Percentiles rank a stretch among this genome's conserved stretches.
phyloP scores from a whole-genome alignment of 2,329 filamentous ascomycete genomes.

The Graphilbum fragrans region DNA sequence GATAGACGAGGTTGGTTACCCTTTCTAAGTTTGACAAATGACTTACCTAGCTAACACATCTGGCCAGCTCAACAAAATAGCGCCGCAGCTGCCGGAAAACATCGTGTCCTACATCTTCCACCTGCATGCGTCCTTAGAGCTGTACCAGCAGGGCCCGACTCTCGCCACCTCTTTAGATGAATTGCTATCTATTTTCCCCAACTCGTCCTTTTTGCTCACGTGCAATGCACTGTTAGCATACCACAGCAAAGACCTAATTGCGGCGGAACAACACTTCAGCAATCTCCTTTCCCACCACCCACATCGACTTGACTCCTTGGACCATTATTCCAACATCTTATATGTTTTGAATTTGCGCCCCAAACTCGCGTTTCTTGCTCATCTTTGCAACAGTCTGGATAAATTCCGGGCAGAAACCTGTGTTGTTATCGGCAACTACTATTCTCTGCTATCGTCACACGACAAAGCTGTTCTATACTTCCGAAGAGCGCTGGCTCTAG shows the following conservation, averaged over 20 bases:
- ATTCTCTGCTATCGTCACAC: conserved; percentile 84
- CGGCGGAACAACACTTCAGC: conserved; percentile 57
- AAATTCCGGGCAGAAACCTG: conserved; percentile 96
- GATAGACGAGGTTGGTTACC: conserved; percentile 62
- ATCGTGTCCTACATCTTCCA: conserved; percentile 93
- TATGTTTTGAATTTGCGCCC: conserved; percentile 84
- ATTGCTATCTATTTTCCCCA: conserved; percentile 74
- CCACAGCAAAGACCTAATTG: conserved; percentile 71
- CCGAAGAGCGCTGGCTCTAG: conserved; percentile 78
- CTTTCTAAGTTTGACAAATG: not conserved
- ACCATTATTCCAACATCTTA: conserved; percentile 94
- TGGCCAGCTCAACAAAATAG: conserved; percentile 63
- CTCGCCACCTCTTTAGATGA: conserved; percentile 66
- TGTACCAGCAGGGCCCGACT: conserved; percentile 72
- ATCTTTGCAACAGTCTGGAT: conserved; percentile 81
- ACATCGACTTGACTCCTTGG: conserved; percentile 72
- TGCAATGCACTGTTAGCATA: conserved; percentile 82
- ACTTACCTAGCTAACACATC: too few relatives aligned
- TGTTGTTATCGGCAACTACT: conserved; percentile 95
- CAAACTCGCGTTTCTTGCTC: conserved; percentile 84
- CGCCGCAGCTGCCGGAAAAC: conserved; percentile 68
- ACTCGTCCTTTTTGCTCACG: conserved; percentile 78
- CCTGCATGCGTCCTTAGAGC: conserved; percentile 77
- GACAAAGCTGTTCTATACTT: conserved; percentile 99
- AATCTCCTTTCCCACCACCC: conserved; percentile 66